Conservation (phyloP, 176 grass and related monocot genomes). For the Urochloa ruziziensis region DNA sequence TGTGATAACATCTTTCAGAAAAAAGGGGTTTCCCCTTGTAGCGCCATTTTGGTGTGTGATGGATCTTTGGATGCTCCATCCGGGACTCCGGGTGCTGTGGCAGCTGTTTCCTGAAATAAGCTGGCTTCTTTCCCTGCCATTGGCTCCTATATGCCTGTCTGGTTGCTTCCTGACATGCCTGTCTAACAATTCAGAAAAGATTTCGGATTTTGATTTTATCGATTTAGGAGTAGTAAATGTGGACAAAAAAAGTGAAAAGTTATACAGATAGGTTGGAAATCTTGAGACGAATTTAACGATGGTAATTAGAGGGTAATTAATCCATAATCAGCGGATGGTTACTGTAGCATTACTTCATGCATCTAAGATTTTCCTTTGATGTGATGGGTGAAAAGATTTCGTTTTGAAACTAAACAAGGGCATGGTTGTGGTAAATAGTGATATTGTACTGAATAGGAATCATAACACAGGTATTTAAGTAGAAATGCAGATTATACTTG, state of each 20-base stretch:
- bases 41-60: constrained; percentile 20
- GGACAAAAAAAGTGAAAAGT: not conserved
- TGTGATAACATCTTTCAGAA: not conserved
- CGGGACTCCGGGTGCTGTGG: not conserved
- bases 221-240: too few species aligned
- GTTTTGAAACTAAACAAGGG: too few species aligned
- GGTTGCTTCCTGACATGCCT: not conserved
- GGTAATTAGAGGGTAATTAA: too few species aligned
- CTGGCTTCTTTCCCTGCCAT: not conserved
- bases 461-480: not conserved
- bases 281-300: too few species aligned
- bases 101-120: constrained; percentile 27
- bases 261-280: too few species aligned
- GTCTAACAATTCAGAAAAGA: not conserved
- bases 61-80: not conserved
- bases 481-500: not conserved
- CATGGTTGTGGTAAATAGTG: not conserved
- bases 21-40: constrained; percentile 16
- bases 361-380: too few species aligned
- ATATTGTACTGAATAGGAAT: not conserved
- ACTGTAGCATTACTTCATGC: too few species aligned
- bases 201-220: too few species aligned
- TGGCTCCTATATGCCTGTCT: not conserved
- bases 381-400: too few species aligned
- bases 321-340: too few species aligned